A percentile compares a stretch with the other conserved stretches of the same genome.
Conservation (phyloP, 306 rosid species). For the Canavalia ensiformis region DNA sequence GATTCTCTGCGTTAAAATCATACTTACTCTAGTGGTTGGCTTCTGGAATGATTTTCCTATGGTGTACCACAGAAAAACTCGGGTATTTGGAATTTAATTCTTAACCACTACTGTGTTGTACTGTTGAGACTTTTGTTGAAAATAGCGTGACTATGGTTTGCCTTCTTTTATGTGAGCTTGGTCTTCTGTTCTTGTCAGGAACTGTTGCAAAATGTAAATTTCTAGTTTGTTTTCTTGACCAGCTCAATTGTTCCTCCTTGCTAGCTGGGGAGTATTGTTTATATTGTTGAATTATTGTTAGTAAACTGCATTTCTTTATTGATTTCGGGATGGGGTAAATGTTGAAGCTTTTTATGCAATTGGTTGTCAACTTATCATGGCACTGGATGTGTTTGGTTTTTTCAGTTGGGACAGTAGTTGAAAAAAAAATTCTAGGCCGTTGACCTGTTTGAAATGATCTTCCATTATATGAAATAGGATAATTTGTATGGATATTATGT, state of each 20-base stretch:
- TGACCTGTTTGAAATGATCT: not conserved
- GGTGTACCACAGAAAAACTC: constrained; percentile 15
- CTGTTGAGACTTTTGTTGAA: not conserved
- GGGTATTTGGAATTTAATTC: constrained; percentile 17
- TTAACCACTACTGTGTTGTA: not conserved
- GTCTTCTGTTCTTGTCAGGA: not conserved
- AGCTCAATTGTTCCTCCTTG: too few species aligned
- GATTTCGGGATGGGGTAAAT: not conserved
- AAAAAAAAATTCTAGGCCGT: too few species aligned
- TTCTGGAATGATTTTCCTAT: not conserved
- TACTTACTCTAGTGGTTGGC: constrained; percentile 20
- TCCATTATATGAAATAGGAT: not conserved
- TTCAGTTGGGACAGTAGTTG: too few species aligned
- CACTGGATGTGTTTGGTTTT: too few species aligned
- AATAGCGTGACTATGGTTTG: not conserved
- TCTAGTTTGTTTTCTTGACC: not conserved
- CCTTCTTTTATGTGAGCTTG: not conserved
- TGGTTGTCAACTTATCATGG: too few species aligned
- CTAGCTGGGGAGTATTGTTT: too few species aligned
- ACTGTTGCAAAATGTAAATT: constrained; percentile 7
- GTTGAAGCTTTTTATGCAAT: not conserved
- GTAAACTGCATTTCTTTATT: too few species aligned
- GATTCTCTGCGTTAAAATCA: constrained; percentile 23
- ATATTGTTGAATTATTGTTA: too few species aligned
- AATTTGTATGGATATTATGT: not conserved